Percentiles rank a stretch among this genome's conserved stretches.
These are phyloP conservation scores for Fraxinus americana DNA, from an alignment of 257 asterid species.

Conservation along the genomic window DNA sequence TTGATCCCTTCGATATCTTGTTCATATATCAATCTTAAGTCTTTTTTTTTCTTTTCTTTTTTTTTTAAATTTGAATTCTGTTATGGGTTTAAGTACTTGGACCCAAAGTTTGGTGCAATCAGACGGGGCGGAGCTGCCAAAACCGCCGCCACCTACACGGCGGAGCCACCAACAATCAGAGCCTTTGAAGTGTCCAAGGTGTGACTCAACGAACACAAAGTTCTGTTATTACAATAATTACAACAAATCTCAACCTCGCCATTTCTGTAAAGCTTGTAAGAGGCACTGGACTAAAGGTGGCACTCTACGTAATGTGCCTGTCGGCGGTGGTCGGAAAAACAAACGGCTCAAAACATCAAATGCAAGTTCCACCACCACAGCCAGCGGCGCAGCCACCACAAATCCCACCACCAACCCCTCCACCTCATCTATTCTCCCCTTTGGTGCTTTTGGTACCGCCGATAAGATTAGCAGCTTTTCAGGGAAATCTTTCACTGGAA, in stretches of 20 bases:
- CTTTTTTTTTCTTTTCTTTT: not conserved
- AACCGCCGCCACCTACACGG: slow-evolving; percentile 30
- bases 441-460: slow-evolving; percentile 3
- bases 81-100: slow-evolving; percentile 50
- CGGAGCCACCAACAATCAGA: slow-evolving; percentile 32
- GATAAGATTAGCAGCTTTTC: not conserved
- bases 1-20: not conserved
- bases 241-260: slow-evolving; percentile 73
- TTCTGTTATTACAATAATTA: slow-evolving; percentile 84
- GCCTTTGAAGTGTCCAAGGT: slow-evolving; percentile 68
- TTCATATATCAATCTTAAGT: not conserved
- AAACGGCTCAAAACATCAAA: slow-evolving; percentile 50
- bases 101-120: slow-evolving; percentile 32
- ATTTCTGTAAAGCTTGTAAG: slow-evolving; percentile 75
- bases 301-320: slow-evolving; percentile 69
- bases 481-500: not conserved
- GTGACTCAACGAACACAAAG: slow-evolving; percentile 57
- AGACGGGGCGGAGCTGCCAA: slow-evolving; percentile 30
- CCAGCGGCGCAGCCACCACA: slow-evolving; percentile 2
- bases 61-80: not conserved
- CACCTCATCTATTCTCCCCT: slow-evolving; percentile 8
- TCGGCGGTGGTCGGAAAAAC: slow-evolving; percentile 75
- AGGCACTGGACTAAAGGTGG: slow-evolving; percentile 90
- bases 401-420: not conserved
- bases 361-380: not conserved